These are phyloP conservation scores for Senecio squalidus DNA, from an alignment of 140 eudicot genomes.

Conservation along the genomic window DNA sequence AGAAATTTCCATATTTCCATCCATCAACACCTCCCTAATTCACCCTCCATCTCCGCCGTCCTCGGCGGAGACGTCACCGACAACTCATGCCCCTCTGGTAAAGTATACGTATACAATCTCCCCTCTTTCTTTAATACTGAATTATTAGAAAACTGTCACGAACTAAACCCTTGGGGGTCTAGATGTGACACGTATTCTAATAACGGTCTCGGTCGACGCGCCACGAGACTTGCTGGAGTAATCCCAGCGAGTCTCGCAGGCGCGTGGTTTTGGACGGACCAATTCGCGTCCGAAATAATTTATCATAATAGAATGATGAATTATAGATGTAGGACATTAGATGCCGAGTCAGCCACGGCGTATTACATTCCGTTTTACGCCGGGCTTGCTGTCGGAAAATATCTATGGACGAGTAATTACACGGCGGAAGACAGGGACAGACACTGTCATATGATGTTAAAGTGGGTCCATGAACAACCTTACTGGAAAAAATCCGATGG, in stretches of 20 bases:
- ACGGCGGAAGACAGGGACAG: constrained; percentile 53
- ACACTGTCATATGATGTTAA: constrained; percentile 50
- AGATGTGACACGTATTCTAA: constrained; percentile 63
- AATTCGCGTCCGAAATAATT: constrained; percentile 69
- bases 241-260: constrained; percentile 39
- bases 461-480: constrained; percentile 56
- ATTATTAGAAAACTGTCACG: constrained; percentile 47
- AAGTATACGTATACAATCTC: constrained; percentile 48
- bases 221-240: constrained; percentile 32
- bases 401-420: constrained; percentile 40
- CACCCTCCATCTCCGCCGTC: background rate
- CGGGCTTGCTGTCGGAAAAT: constrained; percentile 76
- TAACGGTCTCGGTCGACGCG: constrained; percentile 48
- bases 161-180: constrained; percentile 54
- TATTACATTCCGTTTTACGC: constrained; percentile 78
- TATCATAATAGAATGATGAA: constrained; percentile 65
- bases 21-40: background rate
- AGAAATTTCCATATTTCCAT: constrained; percentile 28
- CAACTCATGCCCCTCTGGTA: constrained; percentile 39
- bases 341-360: constrained; percentile 61
- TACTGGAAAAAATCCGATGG: constrained; percentile 61
- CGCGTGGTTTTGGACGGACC: constrained; percentile 86
- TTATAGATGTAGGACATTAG: constrained; percentile 53
- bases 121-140: constrained; percentile 49
- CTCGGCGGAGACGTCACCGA: background rate